Conservation (phyloP, 306 rosid genomes). For the Citrullus mucosospermus region DNA sequence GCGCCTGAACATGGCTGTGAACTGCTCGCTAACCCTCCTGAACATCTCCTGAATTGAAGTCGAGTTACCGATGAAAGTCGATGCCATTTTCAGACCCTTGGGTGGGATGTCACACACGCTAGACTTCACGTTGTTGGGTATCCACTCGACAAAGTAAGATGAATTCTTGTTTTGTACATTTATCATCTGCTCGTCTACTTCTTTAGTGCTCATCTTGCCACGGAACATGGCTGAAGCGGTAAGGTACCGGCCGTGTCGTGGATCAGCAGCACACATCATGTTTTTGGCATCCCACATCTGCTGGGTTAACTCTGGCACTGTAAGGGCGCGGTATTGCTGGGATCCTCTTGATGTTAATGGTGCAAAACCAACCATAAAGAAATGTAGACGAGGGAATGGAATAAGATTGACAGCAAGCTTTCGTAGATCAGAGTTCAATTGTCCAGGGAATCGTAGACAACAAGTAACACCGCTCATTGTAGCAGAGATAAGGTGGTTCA, state of each 20-base stretch:
- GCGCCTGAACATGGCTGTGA: conserved; percentile 86
- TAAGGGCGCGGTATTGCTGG: conserved; percentile 63
- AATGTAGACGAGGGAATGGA: conserved; percentile 82
- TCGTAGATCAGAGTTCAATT: conserved; percentile 57
- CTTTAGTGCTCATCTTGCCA: conserved; percentile 88
- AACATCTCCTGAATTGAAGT: conserved; percentile 85
- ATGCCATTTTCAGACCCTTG: conserved; percentile 60
- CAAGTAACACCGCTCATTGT: conserved; percentile 91
- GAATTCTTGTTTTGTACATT: conserved; percentile 83
- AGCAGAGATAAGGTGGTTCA: conserved; percentile 76
- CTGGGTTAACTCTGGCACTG: conserved; percentile 38
- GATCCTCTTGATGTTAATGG: conserved; percentile 85
- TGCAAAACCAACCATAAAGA: conserved; percentile 92
- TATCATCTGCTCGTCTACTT: conserved; percentile 80
- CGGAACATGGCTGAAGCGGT: conserved; percentile 89
- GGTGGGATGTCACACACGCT: conserved; percentile 86
- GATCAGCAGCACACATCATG: conserved; percentile 87
- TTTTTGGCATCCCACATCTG: conserved; percentile 56
- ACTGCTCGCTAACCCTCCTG: conserved; percentile 88
- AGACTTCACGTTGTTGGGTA: conserved; percentile 75
- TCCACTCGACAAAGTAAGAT: conserved; percentile 78
- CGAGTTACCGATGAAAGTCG: conserved; percentile 67
- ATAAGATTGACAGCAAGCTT: conserved; percentile 78
- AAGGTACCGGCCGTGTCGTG: conserved; percentile 75
- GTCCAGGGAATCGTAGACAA: conserved; percentile 81